Evolutionary conservation across 2,329 filamentous ascomycete species (phyloP).

Genomic region (Aspergillus piperis): DNA sequence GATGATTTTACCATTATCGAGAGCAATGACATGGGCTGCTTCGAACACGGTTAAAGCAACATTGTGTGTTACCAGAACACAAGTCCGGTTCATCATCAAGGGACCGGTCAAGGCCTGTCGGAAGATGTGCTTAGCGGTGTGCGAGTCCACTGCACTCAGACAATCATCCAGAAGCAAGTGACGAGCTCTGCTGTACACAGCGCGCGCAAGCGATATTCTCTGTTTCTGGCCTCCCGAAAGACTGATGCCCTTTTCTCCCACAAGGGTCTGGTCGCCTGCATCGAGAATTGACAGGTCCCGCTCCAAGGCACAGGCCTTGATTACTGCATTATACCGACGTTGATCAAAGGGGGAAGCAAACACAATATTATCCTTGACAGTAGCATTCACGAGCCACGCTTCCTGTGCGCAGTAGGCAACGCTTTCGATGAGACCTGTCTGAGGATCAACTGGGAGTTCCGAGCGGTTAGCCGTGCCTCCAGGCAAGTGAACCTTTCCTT

Average conservation of each 20-base stretch:
- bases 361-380: conserved; percentile 92
- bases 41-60: conserved; percentile 80
- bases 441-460: conserved; percentile 76
- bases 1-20: conserved; percentile 81
- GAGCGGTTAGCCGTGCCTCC: conserved; percentile 77
- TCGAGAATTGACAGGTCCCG: conserved; percentile 91
- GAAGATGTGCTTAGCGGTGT: conserved; percentile 98
- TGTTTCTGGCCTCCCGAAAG: conserved; percentile 97
- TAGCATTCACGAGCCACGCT: conserved; percentile 94
- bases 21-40: conserved; percentile 76
- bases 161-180: conserved; percentile 94
- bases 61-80: conserved; percentile 95
- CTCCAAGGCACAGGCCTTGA: conserved; percentile 87
- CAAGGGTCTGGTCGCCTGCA: conserved; percentile 86
- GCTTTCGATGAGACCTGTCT: conserved; percentile 84
- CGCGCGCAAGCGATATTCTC: conserved; percentile 92
- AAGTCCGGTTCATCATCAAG: conserved; percentile 84
- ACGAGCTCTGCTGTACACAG: conserved; percentile 91
- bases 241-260: conserved; percentile 96
- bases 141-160: conserved; percentile 92
- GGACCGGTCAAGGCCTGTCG: conserved; percentile 86
- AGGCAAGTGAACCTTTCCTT: conserved; percentile 80
- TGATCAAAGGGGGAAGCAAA: conserved; percentile 82
- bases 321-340: conserved; percentile 80
- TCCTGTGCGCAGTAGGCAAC: conserved; percentile 96